A percentile compares a stretch with the other conserved stretches of the same genome.
Conservation (phyloP, 2,329 filamentous ascomycete species). For the Tympanopsis confertula region DNA sequence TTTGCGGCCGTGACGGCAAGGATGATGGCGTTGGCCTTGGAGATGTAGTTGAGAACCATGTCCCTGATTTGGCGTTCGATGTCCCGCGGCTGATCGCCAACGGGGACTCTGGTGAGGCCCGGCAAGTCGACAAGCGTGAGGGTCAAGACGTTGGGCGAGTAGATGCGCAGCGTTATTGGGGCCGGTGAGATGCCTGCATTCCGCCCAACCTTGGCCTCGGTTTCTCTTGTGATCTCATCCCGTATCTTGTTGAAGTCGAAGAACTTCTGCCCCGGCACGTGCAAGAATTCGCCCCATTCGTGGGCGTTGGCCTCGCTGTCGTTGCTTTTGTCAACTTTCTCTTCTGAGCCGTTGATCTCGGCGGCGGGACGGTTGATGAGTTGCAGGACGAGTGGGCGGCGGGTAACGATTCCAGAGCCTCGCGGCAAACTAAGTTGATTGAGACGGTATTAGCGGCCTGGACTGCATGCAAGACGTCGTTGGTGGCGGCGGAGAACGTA, state of each 20-base stretch:
- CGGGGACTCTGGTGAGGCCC: constrained; percentile 89
- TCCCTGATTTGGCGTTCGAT: constrained; percentile 94
- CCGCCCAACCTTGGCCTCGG: constrained; percentile 86
- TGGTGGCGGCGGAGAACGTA: constrained; percentile 36
- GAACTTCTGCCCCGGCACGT: constrained; percentile 95
- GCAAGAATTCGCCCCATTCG: constrained; percentile 98
- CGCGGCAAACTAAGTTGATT: constrained; percentile 63
- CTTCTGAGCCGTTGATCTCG: constrained; percentile 54
- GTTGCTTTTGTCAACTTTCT: constrained; percentile 51
- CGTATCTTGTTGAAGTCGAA: constrained; percentile 96
- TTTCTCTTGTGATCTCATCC: constrained; percentile 94
- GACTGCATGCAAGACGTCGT: constrained; percentile 1
- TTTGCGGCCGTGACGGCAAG: constrained; percentile 93
- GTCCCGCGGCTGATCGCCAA: constrained; percentile 90
- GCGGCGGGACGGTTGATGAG: constrained; percentile 78
- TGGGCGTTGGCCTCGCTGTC: constrained; percentile 85
- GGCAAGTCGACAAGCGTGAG: constrained; percentile 93
- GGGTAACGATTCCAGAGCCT: constrained; percentile 93
- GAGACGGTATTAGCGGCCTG: constrained; percentile 13
- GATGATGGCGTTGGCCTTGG: constrained; percentile 96
- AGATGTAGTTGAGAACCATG: constrained; percentile 98
- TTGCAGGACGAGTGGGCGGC: constrained; percentile 89
- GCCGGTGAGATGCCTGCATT: constrained; percentile 94
- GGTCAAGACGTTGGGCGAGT: constrained; percentile 94
- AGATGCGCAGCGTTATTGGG: constrained; percentile 95